Base-by-base conservation (phyloP, 83 land plant genomes). In the Diphasiastrum complanatum region DNA sequence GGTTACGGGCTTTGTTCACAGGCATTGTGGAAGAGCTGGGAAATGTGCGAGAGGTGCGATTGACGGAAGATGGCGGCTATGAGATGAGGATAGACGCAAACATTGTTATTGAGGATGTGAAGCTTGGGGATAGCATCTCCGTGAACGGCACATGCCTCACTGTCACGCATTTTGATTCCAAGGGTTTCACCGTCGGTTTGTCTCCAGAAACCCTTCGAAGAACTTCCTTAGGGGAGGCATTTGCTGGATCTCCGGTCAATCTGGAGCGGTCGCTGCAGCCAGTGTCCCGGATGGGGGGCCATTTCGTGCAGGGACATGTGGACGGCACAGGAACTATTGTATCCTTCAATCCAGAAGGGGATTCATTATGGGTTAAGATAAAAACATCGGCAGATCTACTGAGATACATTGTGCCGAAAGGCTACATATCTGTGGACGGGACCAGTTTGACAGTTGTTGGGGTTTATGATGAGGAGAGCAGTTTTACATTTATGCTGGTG, bases 21-120 rank as follows among this genome's bases (percentile, higher is more conserved):
- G 97, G 97, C 19, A 82, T 91, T 37, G 95, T 91, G 23, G 97
- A 91, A 57, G 97, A 91, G 64, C 70, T 91, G 75, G 97, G 97
- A 10, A 57, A 40, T 11, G 77, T 91, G 61, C 55, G 58, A 37
- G 60, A 68, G 3, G 47, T 91, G 19, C 79, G 82, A 5, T 31
- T 57, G 2, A 54, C 69, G 53, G 68, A 66, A 1, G 49, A 74
- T 31, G 79, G 71, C 33, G 86, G 95, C 32, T 74, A 79, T 78
- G 81, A 77, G 40, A 65, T 91, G 77, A 68, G 50, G n/a, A 79
- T 91, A 48, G 63, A 37, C 1, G 87, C 91, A 1, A 72, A 55
- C 33, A 60, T 65, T 22, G 91, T 89, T 16, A 68, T 91, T 5
- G 79, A 68, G 60, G 95, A 76, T 27, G 81, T 87, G 11, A 71